Evolutionary conservation across 805 yeast species (phyloP).

Genomic region (Monosporozyma servazzii): DNA sequence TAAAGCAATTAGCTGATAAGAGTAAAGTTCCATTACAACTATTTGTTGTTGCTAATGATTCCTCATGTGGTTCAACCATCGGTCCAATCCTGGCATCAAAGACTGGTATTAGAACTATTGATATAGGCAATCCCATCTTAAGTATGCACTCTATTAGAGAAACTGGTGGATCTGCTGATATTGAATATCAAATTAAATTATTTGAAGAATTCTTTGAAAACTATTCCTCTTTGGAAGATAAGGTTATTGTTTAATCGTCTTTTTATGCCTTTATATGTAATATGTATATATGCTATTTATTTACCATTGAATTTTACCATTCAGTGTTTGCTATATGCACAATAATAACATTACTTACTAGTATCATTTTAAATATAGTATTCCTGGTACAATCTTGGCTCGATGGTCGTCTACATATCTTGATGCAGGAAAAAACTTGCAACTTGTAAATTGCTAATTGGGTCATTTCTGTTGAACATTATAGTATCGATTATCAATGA

Average conservation of each 20-base stretch:
- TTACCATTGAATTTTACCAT: background rate
- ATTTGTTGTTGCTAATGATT: slow-evolving; percentile 87
- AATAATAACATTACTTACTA: too few relatives aligned
- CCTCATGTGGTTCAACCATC: slow-evolving; percentile 93
- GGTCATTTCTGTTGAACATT: background rate
- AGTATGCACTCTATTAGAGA: slow-evolving; percentile 93
- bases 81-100: slow-evolving; percentile 89
- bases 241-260: slow-evolving; percentile 30
- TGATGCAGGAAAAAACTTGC: too few relatives aligned
- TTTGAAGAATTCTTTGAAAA: slow-evolving; percentile 54
- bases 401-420: too few relatives aligned
- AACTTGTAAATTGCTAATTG: too few relatives aligned
- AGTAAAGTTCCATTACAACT: slow-evolving; percentile 78
- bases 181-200: slow-evolving; percentile 50
- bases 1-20: slow-evolving; percentile 60
- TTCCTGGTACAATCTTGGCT: too few relatives aligned
- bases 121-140: slow-evolving; percentile 84
- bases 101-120: slow-evolving; percentile 79
- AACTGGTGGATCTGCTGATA: slow-evolving; percentile 75
- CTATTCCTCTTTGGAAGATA: slow-evolving; percentile 35
- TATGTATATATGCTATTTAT: background rate
- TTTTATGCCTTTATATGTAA: background rate
- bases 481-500: slow-evolving; percentile 5
- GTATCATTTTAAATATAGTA: too few relatives aligned
- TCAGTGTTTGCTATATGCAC: background rate